These are phyloP conservation scores for Calonectria crousiana DNA, from an alignment of 2,329 filamentous ascomycete species.

Conservation along the genomic window DNA sequence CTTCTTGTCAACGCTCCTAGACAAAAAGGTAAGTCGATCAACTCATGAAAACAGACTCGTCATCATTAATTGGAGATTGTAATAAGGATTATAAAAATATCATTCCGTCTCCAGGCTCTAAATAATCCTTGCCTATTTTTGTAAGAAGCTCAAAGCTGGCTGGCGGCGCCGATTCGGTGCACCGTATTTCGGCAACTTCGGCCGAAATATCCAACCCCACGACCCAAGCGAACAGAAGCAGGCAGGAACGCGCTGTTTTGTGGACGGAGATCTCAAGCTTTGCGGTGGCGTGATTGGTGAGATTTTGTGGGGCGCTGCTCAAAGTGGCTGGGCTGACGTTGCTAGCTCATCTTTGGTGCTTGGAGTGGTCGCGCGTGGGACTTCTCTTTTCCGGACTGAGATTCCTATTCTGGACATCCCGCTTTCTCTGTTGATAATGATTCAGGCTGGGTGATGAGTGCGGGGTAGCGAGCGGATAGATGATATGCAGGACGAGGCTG, in stretches of 20 bases:
- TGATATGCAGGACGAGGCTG: background rate
- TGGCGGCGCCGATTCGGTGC: background rate
- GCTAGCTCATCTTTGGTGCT: background rate
- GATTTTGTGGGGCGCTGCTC: background rate
- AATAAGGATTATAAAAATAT: too few species aligned
- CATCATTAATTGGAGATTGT: too few species aligned
- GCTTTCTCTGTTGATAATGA: background rate
- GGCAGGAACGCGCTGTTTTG: background rate
- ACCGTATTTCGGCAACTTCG: background rate
- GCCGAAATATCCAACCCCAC: background rate
- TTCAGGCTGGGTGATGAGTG: background rate
- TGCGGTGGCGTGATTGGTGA: background rate
- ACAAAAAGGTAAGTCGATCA: too few species aligned
- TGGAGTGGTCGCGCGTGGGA: background rate
- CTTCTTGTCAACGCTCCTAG: too few species aligned
- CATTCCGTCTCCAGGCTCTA: too few species aligned
- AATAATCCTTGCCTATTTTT: background rate
- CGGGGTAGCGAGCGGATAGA: background rate
- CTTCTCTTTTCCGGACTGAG: background rate
- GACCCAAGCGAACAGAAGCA: background rate
- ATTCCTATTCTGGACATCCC: background rate
- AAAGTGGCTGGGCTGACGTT: background rate
- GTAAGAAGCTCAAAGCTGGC: background rate
- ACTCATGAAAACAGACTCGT: too few species aligned
- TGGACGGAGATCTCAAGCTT: background rate